Conservation (phyloP, 768 basidiomycete genomes). For the Gautieria morchelliformis region DNA sequence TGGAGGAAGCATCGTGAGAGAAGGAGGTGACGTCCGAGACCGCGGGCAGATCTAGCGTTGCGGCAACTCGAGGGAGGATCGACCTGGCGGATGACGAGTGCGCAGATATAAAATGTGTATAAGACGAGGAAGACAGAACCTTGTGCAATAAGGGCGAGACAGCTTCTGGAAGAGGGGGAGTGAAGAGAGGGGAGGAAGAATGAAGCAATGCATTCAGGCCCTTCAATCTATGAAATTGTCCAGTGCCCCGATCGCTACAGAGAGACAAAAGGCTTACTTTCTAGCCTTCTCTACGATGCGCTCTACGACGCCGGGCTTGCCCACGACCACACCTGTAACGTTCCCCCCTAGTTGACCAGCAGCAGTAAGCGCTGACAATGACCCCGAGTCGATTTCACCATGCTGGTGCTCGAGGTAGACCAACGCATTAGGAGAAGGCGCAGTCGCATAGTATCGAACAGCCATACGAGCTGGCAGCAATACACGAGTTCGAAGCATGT, state of each 20-base stretch:
- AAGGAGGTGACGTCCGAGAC: conserved; percentile 86
- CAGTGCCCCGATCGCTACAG: not conserved
- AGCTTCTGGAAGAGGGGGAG: conserved; percentile 61
- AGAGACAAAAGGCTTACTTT: conserved; percentile 41
- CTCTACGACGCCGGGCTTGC: conserved; percentile 57
- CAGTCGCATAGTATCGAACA: conserved; percentile 40
- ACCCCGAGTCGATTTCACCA: conserved; percentile 73
- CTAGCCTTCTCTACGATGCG: conserved; percentile 64
- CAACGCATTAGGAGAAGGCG: conserved; percentile 59
- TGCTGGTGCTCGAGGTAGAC: conserved; percentile 85
- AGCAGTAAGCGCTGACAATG: conserved; percentile 86
- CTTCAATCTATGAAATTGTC: conserved; percentile 39
- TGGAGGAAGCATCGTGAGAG: conserved; percentile 57
- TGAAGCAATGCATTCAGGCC: conserved; percentile 61
- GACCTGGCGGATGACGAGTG: conserved; percentile 92
- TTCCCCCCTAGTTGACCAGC: conserved; percentile 78
- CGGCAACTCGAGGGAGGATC: conserved; percentile 86
- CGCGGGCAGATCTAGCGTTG: conserved; percentile 79
- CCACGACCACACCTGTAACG: conserved; percentile 71
- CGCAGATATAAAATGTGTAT: conserved; percentile 86
- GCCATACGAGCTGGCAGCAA: not conserved
- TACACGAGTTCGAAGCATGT: conserved; percentile 2
- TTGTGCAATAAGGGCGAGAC: conserved; percentile 77
- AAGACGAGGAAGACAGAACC: conserved; percentile 55
- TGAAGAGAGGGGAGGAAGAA: conserved; percentile 60